A percentile compares a stretch with the other conserved stretches of the same genome.
phyloP scores from a whole-genome alignment of 2,329 filamentous ascomycete genomes.

The Simplicillium sp. region DNA sequence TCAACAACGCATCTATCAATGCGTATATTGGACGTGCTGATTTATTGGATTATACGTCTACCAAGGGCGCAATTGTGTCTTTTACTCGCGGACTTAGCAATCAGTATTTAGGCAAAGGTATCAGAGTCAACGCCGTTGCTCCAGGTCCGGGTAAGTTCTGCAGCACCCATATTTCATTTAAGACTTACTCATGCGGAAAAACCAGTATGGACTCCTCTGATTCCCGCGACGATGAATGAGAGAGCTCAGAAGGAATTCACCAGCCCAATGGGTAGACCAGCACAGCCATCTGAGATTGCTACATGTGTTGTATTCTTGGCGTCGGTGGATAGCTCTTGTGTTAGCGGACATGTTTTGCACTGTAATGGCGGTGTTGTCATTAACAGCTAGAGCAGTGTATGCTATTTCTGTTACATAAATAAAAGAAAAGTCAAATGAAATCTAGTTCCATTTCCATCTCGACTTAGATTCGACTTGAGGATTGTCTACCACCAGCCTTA shows the following conservation, averaged over 20 bases:
- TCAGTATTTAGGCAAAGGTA: conserved; percentile 61
- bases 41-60: conserved; percentile 73
- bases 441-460: no score
- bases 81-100: conserved; percentile 73
- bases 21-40: conserved; percentile 74
- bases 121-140: conserved; percentile 67
- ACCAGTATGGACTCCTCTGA: conserved; percentile 63
- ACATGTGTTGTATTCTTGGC: conserved; percentile 77
- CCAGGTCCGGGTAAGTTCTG: conserved; percentile 48
- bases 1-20: conserved; percentile 81
- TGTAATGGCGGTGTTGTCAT: conserved; percentile 42
- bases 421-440: no score
- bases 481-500: no score
- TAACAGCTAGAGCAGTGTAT: conserved; percentile 26
- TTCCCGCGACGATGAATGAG: conserved; percentile 62
- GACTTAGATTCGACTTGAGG: no score
- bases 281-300: conserved; percentile 73
- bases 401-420: no score
- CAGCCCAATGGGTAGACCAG: conserved; percentile 66
- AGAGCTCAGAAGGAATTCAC: conserved; percentile 64
- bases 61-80: conserved; percentile 68
- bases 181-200: no score
- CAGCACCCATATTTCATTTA: not conserved
- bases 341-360: conserved; percentile 59
- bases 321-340: conserved; percentile 60